phyloP scores from a whole-genome alignment of 805 yeast genomes.

The Sporopachydermia quercuum region DNA sequence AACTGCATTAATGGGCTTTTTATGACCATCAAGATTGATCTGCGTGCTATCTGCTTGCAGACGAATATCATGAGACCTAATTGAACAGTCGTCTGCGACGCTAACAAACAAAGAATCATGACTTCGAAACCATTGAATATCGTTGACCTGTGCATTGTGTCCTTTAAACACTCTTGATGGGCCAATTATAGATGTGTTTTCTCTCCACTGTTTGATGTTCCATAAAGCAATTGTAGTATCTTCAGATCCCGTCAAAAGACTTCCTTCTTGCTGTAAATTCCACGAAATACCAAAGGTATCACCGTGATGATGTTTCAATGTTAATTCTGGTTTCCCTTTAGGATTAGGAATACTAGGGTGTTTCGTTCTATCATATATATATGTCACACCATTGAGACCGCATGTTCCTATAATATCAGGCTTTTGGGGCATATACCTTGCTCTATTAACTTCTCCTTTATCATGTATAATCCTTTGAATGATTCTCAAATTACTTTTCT shows the following conservation, averaged over 20 bases:
- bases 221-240: constrained; percentile 51
- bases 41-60: constrained; percentile 6
- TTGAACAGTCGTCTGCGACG: constrained; percentile 49
- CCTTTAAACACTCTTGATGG: constrained; percentile 13
- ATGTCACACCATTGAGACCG: constrained; percentile 48
- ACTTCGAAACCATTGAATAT: constrained; percentile 48
- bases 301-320: constrained; percentile 25
- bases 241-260: constrained; percentile 42
- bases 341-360: constrained; percentile 38
- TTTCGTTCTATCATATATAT: constrained; percentile 70
- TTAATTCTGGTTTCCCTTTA: constrained; percentile 33
- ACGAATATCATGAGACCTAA: constrained; percentile 43
- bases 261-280: constrained; percentile 52
- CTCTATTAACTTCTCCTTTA: constrained; percentile 55
- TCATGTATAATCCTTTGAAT: constrained; percentile 49
- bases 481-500: constrained; percentile 23
- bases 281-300: constrained; percentile 68
- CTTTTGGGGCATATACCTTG: constrained; percentile 69
- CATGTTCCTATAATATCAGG: constrained; percentile 69
- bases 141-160: constrained; percentile 46
- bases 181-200: constrained; percentile 14
- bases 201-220: constrained; percentile 38
- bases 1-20: constrained; percentile 38
- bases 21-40: constrained; percentile 9
- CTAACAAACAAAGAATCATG: constrained; percentile 48